Conservation (phyloP, 257 asterid species). For the Nyctanthes arbortristis region DNA sequence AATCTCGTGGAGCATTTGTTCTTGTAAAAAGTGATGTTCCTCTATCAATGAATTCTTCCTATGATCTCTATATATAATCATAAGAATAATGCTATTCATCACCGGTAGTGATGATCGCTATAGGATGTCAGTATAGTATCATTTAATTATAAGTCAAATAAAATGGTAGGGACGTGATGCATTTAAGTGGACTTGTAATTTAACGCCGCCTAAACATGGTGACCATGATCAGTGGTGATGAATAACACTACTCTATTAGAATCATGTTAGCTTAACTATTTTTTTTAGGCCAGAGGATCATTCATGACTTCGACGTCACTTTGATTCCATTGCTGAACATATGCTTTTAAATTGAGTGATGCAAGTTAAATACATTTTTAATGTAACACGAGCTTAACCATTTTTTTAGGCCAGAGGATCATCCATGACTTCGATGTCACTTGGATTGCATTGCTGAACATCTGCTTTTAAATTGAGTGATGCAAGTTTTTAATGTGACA, state of each 20-base stretch:
- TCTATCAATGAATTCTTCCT: background rate
- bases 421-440: background rate
- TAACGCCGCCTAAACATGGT: too few species aligned
- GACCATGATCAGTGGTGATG: too few species aligned
- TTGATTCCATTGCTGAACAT: background rate
- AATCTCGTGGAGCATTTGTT: background rate
- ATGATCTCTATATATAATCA: background rate
- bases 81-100: too few species aligned
- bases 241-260: too few species aligned
- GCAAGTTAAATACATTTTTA: background rate
- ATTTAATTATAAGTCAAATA: too few species aligned
- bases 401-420: background rate
- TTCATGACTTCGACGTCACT: background rate
- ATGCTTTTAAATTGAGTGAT: background rate
- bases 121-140: too few species aligned
- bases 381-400: too few species aligned
- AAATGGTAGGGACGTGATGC: too few species aligned
- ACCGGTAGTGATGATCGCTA: too few species aligned
- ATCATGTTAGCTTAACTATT: too few species aligned
- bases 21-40: background rate
- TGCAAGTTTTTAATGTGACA: background rate
- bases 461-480: background rate
- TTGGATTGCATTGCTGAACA: background rate
- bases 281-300: background rate
- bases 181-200: too few species aligned